These are phyloP conservation scores for Coprinopsis strossmayeri DNA, from an alignment of 768 basidiomycete genomes.

Conservation along the genomic window DNA sequence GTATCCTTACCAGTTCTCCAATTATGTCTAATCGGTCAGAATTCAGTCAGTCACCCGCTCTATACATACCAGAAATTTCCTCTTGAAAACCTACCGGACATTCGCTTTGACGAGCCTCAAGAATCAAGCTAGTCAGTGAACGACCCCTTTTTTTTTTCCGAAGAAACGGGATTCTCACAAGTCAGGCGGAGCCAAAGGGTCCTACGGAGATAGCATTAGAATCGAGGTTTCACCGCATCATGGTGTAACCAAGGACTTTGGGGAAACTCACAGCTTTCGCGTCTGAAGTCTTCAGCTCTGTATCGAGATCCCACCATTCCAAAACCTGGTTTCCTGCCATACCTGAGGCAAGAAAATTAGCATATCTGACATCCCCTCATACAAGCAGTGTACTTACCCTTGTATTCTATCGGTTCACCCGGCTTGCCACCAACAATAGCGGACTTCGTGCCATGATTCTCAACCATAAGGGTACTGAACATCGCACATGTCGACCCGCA, in stretches of 20 bases:
- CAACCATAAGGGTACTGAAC: slow-evolving; percentile 58
- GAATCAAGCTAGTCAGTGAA: too few species aligned
- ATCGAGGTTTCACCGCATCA: too few species aligned
- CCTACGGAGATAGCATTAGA: too few species aligned
- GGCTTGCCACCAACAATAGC: slow-evolving; percentile 56
- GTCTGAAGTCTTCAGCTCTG: slow-evolving; percentile 53
- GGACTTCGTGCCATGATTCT: slow-evolving; percentile 44
- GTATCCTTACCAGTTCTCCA: slow-evolving; percentile 4
- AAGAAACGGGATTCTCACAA: slow-evolving; percentile 32
- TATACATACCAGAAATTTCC: not conserved
- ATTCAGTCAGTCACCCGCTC: not conserved
- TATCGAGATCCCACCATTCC: slow-evolving; percentile 54
- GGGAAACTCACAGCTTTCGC: slow-evolving; percentile 35
- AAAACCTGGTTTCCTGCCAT: slow-evolving; percentile 62
- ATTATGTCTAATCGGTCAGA: not conserved
- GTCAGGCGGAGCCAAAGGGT: slow-evolving; percentile 36
- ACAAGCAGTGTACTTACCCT: slow-evolving; percentile 23
- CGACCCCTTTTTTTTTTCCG: too few species aligned
- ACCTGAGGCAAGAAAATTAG: slow-evolving; percentile 17
- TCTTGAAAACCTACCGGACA: not conserved
- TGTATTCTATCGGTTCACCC: slow-evolving; percentile 41
- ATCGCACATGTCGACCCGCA: slow-evolving; percentile 61
- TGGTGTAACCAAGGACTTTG: too few species aligned
- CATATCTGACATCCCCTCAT: slow-evolving; percentile 1
- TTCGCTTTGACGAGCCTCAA: not conserved